Conservation (phyloP, 257 asterid genomes). For the Nicotiana otophora region DNA sequence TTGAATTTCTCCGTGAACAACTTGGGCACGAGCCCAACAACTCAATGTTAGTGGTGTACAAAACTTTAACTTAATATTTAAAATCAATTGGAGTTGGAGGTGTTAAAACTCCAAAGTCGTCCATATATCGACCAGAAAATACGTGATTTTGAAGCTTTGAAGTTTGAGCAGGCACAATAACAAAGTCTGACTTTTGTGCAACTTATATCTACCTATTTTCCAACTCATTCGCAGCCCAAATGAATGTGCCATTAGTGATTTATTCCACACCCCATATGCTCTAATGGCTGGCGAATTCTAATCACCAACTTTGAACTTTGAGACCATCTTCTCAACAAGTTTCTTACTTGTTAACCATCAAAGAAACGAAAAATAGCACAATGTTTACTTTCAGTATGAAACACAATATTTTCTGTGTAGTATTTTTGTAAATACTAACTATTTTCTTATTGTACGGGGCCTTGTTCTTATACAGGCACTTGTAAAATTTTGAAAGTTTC, state of each 20-base stretch:
- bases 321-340: background rate
- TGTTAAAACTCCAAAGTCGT: background rate
- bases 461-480: background rate
- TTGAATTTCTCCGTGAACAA: no score
- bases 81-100: background rate
- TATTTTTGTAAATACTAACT: background rate
- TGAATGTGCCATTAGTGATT: background rate
- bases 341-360: background rate
- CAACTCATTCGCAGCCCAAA: background rate
- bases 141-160: background rate
- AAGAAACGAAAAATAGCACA: background rate
- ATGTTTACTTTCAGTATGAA: background rate
- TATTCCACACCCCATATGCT: no score
- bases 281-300: background rate
- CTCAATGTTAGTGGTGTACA: no score
- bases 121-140: background rate
- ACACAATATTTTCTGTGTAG: background rate
- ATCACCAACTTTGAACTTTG: background rate
- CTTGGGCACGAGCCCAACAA: no score
- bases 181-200: background rate
- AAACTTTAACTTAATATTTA: no score
- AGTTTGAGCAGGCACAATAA: background rate
- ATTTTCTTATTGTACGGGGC: background rate
- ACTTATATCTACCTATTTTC: background rate
- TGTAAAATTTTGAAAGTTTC: background rate